These are phyloP conservation scores for Pythium folliculosum DNA, from an alignment of 352 stramenopile genomes.

Conservation along the genomic window DNA sequence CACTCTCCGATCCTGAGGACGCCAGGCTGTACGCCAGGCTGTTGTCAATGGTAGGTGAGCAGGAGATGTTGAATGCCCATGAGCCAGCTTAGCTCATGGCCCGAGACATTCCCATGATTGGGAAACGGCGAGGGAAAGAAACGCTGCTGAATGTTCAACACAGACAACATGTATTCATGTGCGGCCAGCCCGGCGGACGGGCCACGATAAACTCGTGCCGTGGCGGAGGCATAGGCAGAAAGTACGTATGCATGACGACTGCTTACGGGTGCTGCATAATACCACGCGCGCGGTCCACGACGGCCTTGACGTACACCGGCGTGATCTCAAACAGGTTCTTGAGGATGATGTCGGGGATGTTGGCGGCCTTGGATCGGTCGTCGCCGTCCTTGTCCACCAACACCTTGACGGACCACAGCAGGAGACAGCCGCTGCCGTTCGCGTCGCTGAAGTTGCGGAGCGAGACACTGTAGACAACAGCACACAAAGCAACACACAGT, in stretches of 20 bases:
- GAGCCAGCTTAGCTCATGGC: too few species aligned
- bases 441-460: slow-evolving; percentile 81
- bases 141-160: too few species aligned
- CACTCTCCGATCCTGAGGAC: too few species aligned
- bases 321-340: slow-evolving; percentile 89
- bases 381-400: slow-evolving; percentile 74
- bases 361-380: slow-evolving; percentile 72
- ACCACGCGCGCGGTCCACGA: slow-evolving; percentile 70
- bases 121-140: too few species aligned
- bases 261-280: slow-evolving; percentile 31
- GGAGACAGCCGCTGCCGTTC: slow-evolving; percentile 62
- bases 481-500: neutral
- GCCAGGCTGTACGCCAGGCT: too few species aligned
- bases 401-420: slow-evolving; percentile 87
- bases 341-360: slow-evolving; percentile 86
- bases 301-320: slow-evolving; percentile 82
- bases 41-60: too few species aligned
- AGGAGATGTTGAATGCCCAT: too few species aligned
- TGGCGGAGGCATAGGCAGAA: too few species aligned
- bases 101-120: too few species aligned
- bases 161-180: too few species aligned
- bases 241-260: neutral
- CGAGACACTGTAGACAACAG: slow-evolving; percentile 47
- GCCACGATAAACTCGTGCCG: too few species aligned
- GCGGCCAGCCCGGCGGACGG: too few species aligned